Base-by-base conservation (phyloP, 306 rosid species). In the Bauhinia variegata region DNA sequence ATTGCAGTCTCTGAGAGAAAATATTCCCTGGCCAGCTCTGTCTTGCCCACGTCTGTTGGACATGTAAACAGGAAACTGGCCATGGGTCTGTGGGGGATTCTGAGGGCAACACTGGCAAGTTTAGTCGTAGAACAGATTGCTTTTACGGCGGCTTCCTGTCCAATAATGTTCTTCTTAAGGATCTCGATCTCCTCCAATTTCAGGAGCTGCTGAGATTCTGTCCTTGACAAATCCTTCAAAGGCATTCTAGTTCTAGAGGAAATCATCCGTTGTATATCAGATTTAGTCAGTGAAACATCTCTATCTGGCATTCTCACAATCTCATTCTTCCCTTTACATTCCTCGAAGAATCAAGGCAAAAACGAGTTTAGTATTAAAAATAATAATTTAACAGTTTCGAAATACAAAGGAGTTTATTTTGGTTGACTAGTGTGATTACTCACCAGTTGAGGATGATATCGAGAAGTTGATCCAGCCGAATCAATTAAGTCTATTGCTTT, bases 101-200 rank as follows among this genome's bases (percentile, higher is more conserved):
- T 84, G 5, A 84, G 79, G 15, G 84, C 89, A 63, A 84, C 89
- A 59, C 89, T 86, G 42, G 89, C 89, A 12, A 86, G 63, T 7
- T 86, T 84, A 51, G 81, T 84, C 11, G 89, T 86, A 57, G 84
- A 81, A 43, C 89, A 81, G 46, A 84, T 84, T 48, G 89, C 89
- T 47, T 75, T 78, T 36, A 84, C 86, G 30, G 89, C 89, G 64
- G 81, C 89, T 61, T 84, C 89, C 50, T 84, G 89, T 52, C 89
- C 89, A 60, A 84, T 31, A 57, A 84, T 78, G 31, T 86, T 73
- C 54, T 55, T 81, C 36, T 84, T 86, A 50, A 84, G 86, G 50
- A 86, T 75, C 68, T 81, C 89, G 50, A 86, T 75, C 68, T 81
- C 89, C 75, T 84, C 89, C 89, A 84, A 80, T 77, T 84, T 84